Evolutionary conservation across 768 basidiomycete species (phyloP).

Genomic region (Nevesoporus exiguus): DNA sequence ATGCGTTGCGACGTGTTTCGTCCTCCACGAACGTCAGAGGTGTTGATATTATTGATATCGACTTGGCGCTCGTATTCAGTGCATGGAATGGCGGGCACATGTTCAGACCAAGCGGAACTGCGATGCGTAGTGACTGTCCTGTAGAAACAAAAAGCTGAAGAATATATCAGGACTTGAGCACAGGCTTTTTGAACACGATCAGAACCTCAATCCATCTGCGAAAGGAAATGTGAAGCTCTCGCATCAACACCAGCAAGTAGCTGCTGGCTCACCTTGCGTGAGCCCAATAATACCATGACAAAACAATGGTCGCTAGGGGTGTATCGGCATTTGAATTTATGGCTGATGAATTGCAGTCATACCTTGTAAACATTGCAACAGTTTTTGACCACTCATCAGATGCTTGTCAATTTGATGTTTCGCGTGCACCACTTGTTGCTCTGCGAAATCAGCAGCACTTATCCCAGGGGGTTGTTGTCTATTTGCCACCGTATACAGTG

Average conservation of each 20-base stretch:
- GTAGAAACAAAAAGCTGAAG: background rate
- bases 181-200: background rate
- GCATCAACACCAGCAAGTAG: background rate
- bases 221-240: background rate
- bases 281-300: background rate
- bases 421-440: background rate
- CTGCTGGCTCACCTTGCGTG: background rate
- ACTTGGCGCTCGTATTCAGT: background rate
- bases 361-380: background rate
- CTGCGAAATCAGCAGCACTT: background rate
- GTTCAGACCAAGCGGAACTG: background rate
- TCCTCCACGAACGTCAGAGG: slow-evolving; percentile 62
- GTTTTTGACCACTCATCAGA: background rate
- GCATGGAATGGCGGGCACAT: background rate
- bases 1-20: slow-evolving; percentile 59
- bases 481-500: background rate
- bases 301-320: background rate
- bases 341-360: background rate
- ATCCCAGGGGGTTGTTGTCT: background rate
- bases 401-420: background rate
- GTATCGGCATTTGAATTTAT: background rate
- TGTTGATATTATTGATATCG: slow-evolving; percentile 13
- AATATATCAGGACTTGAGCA: background rate
- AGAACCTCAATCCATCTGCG: background rate
- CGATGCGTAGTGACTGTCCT: background rate